Evolutionary conservation across 495 filamentous ascomycete species (phyloP).

Genomic region (Penicillium egyptiacum): DNA sequence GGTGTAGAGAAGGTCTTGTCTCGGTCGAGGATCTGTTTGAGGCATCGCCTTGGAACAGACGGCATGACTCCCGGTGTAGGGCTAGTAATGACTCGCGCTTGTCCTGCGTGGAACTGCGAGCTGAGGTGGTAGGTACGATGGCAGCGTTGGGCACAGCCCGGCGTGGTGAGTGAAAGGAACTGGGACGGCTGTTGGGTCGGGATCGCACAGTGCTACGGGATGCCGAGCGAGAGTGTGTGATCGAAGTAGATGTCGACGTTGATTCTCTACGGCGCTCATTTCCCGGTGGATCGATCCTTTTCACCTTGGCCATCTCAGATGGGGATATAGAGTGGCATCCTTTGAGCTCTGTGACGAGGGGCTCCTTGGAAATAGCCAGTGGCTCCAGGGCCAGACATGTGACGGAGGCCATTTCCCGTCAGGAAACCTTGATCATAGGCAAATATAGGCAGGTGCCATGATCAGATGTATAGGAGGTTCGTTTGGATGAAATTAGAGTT

Average conservation of each 20-base stretch:
- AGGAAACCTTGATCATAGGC: slow-evolving; percentile 6
- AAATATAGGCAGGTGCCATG: slow-evolving; percentile 7
- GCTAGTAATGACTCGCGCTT: slow-evolving; percentile 41
- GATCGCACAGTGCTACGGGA: slow-evolving; percentile 37
- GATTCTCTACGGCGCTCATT: neutral
- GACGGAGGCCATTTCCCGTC: slow-evolving; percentile 27
- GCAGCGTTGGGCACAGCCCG: slow-evolving; percentile 27
- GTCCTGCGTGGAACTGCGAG: slow-evolving; percentile 23
- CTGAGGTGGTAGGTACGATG: slow-evolving; percentile 32
- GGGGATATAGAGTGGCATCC: slow-evolving; percentile 14
- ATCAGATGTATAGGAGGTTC: neutral
- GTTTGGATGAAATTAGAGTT: slow-evolving; percentile 25
- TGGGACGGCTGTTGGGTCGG: slow-evolving; percentile 31
- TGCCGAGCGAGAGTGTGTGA: slow-evolving; percentile 31
- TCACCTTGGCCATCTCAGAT: slow-evolving; percentile 25
- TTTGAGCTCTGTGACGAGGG: slow-evolving; percentile 17
- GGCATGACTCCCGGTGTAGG: slow-evolving; percentile 48
- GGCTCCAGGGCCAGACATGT: slow-evolving; percentile 32
- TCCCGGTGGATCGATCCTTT: slow-evolving; percentile 22
- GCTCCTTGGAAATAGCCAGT: slow-evolving; percentile 14
- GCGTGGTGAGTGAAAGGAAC: slow-evolving; percentile 36
- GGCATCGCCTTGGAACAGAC: slow-evolving; percentile 40
- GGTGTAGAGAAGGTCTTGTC: slow-evolving; percentile 4
- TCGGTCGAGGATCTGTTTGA: slow-evolving; percentile 5
- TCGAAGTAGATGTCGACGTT: slow-evolving; percentile 4